Percentiles rank a stretch among this genome's conserved stretches.
Evolutionary conservation across 2,329 filamentous ascomycete genomes (phyloP).

Genomic region (Capronia epimyces): DNA sequence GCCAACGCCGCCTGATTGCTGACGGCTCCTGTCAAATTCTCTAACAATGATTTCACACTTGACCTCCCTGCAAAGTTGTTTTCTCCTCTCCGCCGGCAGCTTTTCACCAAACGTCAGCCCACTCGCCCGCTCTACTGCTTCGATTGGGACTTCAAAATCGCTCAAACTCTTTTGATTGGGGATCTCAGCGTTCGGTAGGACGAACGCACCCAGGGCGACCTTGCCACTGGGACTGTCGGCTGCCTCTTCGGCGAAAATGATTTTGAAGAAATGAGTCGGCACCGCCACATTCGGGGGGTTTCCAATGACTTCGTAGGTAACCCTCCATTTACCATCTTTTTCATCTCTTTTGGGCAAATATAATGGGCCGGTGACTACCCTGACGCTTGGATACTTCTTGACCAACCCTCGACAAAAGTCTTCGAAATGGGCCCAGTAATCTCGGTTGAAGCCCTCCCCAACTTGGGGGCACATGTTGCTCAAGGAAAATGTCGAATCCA

Average conservation of each 20-base stretch:
- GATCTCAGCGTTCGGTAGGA: conserved; percentile 86
- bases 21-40: conserved; percentile 63
- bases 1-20: conserved; percentile 36
- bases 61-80: conserved; percentile 79
- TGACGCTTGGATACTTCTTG: conserved; percentile 72
- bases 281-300: conserved; percentile 90
- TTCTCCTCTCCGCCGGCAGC: conserved; percentile 66
- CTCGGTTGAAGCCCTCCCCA: conserved; percentile 94
- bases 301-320: conserved; percentile 92
- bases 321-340: conserved; percentile 86
- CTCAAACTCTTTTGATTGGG: conserved; percentile 77
- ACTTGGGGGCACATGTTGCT: conserved; percentile 99
- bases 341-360: conserved; percentile 83
- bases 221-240: conserved; percentile 53
- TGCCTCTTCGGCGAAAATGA: conserved; percentile 91
- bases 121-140: conserved; percentile 85
- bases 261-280: conserved; percentile 98
- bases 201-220: conserved; percentile 88
- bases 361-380: conserved; percentile 87
- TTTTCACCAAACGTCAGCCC: conserved; percentile 85
- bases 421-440: conserved; percentile 99
- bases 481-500: conserved; percentile 91
- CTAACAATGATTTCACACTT: conserved; percentile 75
- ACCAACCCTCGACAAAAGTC: conserved; percentile 90
- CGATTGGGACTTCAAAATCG: conserved; percentile 92